These are phyloP conservation scores for Postia placenta DNA, from an alignment of 768 basidiomycete genomes.

Conservation along the genomic window DNA sequence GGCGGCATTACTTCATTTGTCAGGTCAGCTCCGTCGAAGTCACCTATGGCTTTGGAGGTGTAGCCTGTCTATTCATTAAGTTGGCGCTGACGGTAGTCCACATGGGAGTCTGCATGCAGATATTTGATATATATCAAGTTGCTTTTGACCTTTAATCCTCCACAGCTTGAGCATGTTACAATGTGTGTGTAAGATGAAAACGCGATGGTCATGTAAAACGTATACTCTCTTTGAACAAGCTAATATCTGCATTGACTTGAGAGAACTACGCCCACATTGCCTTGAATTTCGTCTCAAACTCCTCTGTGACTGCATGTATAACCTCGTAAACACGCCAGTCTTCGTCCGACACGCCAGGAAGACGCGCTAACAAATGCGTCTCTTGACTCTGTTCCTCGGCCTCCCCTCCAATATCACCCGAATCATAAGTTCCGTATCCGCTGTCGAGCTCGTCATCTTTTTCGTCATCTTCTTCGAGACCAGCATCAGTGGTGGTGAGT, in stretches of 20 bases:
- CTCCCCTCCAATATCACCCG: constrained; percentile 20
- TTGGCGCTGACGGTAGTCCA: too few relatives aligned
- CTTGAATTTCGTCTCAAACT: constrained; percentile 55
- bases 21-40: too few relatives aligned
- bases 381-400: constrained; percentile 20
- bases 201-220: too few relatives aligned
- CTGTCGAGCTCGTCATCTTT: constrained; percentile 25
- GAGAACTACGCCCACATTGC: constrained; percentile 59
- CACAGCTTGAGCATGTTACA: too few relatives aligned
- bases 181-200: too few relatives aligned
- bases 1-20: too few relatives aligned
- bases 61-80: too few relatives aligned
- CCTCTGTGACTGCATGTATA: constrained; percentile 33
- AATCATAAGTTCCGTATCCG: constrained; percentile 27
- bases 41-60: too few relatives aligned
- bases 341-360: constrained; percentile 32
- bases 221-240: too few relatives aligned
- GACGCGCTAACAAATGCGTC: constrained; percentile 23
- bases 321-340: constrained; percentile 57
- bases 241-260: too few relatives aligned
- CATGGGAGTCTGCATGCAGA: background rate
- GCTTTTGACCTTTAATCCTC: too few relatives aligned
- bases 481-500: background rate
- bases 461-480: constrained; percentile 9
- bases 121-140: too few relatives aligned